Evolutionary conservation across 2,329 filamentous ascomycete genomes (phyloP).

Genomic region (Penicillium brasilianum): DNA sequence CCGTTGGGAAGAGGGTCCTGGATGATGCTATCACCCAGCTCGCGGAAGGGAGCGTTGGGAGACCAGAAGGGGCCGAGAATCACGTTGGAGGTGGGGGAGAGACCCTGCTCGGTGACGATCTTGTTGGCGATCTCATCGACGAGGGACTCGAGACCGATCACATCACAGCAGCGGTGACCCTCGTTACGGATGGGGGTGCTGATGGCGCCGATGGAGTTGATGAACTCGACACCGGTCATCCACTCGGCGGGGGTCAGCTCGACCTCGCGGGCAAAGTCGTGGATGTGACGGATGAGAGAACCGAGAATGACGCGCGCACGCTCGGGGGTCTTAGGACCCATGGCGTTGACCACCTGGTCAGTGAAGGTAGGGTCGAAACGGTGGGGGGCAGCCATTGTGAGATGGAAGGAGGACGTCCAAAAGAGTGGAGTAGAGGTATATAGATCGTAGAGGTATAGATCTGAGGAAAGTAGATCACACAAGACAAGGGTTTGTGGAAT

Average conservation of each 20-base stretch:
- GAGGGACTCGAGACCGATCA: constrained; percentile 74
- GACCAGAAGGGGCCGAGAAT: constrained; percentile 82
- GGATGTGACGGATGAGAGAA: constrained; percentile 71
- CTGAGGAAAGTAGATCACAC: neutral
- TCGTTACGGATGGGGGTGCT: constrained; percentile 73
- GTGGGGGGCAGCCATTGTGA: constrained; percentile 28
- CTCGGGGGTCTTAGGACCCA: constrained; percentile 70
- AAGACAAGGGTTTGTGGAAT: neutral
- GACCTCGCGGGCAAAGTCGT: constrained; percentile 78
- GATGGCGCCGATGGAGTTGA: constrained; percentile 75
- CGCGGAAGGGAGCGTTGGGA: constrained; percentile 73
- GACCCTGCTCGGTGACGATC: constrained; percentile 63
- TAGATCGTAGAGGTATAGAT: neutral
- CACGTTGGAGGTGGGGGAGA: constrained; percentile 72
- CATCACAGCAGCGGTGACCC: constrained; percentile 72
- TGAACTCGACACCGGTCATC: constrained; percentile 74
- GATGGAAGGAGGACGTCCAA: neutral
- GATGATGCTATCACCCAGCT: constrained; percentile 69
- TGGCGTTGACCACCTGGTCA: constrained; percentile 71
- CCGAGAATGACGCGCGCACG: constrained; percentile 68
- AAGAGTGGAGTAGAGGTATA: neutral
- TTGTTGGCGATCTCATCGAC: constrained; percentile 81
- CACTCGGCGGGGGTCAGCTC: constrained; percentile 79
- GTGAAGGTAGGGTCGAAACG: constrained; percentile 74
- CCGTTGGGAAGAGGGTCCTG: constrained; percentile 64